Evolutionary conservation across 192 early-diverging fungal genomes (phyloP).

Genomic region (Gigaspora rosea): DNA sequence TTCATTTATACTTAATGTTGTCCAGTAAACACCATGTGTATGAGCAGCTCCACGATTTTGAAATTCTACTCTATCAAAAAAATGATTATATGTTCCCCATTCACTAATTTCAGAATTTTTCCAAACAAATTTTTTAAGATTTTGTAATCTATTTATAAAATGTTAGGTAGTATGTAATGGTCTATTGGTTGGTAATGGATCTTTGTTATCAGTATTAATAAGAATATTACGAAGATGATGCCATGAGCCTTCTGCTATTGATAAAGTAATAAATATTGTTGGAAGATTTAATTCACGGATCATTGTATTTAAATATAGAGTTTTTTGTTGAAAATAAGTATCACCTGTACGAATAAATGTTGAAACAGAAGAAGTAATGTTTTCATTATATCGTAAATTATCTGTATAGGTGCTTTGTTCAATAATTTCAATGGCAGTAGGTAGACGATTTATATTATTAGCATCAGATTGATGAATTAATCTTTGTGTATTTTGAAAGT

Average conservation of each 20-base stretch:
- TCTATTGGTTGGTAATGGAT: conserved; percentile 10
- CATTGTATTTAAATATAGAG: conserved; percentile 11
- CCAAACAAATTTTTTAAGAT: background rate
- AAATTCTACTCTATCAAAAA: conserved; percentile 8
- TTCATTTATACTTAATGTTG: too few relatives aligned
- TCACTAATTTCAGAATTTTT: background rate
- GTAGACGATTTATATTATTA: background rate
- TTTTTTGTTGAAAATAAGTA: background rate
- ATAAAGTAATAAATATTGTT: conserved; percentile 11
- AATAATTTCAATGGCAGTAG: background rate
- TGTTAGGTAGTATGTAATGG: conserved; percentile 8
- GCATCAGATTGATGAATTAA: background rate
- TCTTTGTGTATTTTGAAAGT: too few relatives aligned
- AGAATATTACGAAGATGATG: too few relatives aligned
- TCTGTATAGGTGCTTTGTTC: background rate
- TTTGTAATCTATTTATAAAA: background rate
- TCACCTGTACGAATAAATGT: conserved; percentile 14
- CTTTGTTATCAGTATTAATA: too few relatives aligned
- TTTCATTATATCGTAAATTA: background rate
- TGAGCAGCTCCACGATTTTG: too few relatives aligned
- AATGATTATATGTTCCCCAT: background rate
- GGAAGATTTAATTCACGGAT: background rate
- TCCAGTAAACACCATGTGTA: too few relatives aligned
- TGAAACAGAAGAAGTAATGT: background rate
- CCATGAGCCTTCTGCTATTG: background rate